These are phyloP conservation scores for Trichoderma hamatum DNA, from an alignment of 2,329 filamentous ascomycete genomes.

Conservation along the genomic window DNA sequence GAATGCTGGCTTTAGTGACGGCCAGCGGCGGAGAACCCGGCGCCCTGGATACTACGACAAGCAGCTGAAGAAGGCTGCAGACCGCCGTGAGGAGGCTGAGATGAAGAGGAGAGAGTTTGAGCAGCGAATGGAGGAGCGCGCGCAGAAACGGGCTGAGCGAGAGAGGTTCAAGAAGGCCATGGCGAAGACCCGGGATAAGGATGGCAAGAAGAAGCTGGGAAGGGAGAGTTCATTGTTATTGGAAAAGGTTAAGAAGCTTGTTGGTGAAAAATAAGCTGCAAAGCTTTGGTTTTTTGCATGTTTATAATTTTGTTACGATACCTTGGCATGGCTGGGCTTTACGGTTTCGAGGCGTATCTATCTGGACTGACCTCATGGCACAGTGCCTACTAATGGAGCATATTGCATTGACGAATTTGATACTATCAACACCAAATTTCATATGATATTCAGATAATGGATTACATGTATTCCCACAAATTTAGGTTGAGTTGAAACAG, in stretches of 20 bases:
- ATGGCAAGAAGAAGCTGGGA: slow-evolving; percentile 78
- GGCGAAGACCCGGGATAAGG: slow-evolving; percentile 73
- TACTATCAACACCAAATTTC: not conserved
- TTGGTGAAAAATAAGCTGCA: slow-evolving; percentile 47
- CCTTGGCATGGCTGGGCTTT: slow-evolving; percentile 11
- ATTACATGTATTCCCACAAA: not conserved
- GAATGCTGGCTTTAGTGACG: slow-evolving; percentile 35
- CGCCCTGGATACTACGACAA: slow-evolving; percentile 66
- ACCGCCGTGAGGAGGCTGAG: slow-evolving; percentile 48
- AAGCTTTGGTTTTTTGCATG: not conserved
- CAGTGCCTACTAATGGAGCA: not conserved
- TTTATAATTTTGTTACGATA: slow-evolving; percentile 15
- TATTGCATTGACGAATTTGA: not conserved
- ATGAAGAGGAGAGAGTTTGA: slow-evolving; percentile 46
- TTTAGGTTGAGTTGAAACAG: not conserved
- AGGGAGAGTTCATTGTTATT: slow-evolving; percentile 78
- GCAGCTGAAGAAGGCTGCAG: slow-evolving; percentile 56
- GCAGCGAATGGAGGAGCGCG: slow-evolving; percentile 63
- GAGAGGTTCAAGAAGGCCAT: slow-evolving; percentile 67
- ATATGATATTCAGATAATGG: not conserved
- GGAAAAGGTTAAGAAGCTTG: slow-evolving; percentile 75
- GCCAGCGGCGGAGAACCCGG: slow-evolving; percentile 41
- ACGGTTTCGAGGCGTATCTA: not conserved
- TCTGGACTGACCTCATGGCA: not conserved
- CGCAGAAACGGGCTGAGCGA: slow-evolving; percentile 66